Evolutionary conservation across 352 stramenopile genomes (phyloP).

Genomic region (Phytopythium vexans): DNA sequence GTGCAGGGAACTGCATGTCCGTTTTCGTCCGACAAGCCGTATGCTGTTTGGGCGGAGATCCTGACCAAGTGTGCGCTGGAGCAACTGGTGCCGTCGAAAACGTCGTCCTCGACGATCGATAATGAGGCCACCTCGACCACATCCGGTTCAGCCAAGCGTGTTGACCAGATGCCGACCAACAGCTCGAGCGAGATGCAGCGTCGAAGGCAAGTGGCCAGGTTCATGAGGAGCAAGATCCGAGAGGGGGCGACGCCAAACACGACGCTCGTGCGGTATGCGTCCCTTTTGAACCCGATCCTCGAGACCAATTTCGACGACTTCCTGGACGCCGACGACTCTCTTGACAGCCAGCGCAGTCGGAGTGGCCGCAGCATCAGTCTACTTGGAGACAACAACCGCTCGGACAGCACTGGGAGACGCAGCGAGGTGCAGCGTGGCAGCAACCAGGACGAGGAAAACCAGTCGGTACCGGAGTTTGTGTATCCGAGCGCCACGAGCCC

Average conservation of each 20-base stretch:
- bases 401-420: neutral
- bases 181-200: slow-evolving; percentile 29
- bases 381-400: slow-evolving; percentile 5
- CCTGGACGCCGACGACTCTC: slow-evolving; percentile 15
- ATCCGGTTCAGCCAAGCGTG: too few relatives aligned
- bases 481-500: slow-evolving; percentile 18
- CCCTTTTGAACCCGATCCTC: slow-evolving; percentile 60
- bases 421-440: neutral
- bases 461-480: slow-evolving; percentile 16
- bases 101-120: neutral
- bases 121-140: neutral
- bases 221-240: slow-evolving; percentile 59
- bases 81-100: neutral
- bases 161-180: neutral
- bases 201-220: slow-evolving; percentile 47
- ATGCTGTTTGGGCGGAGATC: slow-evolving; percentile 79
- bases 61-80: slow-evolving; percentile 64
- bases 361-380: slow-evolving; percentile 14
- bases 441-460: slow-evolving; percentile 28
- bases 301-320: slow-evolving; percentile 70
- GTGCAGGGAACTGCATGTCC: slow-evolving; percentile 69
- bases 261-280: slow-evolving; percentile 52
- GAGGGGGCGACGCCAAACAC: slow-evolving; percentile 67
- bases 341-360: slow-evolving; percentile 1
- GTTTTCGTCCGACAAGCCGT: slow-evolving; percentile 72